A percentile compares a stretch with the other conserved stretches of the same genome.
Evolutionary conservation across 345 rosid species (phyloP).

Genomic region (Noccaea caerulescens): DNA sequence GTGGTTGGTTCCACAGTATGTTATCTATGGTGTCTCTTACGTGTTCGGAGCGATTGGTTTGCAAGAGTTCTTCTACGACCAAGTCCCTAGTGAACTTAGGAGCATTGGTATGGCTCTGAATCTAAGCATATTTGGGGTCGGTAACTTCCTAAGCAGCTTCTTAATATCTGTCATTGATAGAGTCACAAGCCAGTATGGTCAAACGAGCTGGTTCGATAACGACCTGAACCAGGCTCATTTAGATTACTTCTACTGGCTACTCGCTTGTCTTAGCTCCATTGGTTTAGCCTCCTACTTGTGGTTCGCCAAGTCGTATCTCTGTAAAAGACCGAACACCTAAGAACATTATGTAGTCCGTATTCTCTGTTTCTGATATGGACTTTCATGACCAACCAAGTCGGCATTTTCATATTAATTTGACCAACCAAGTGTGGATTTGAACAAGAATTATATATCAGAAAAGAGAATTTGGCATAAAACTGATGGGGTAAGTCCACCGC

Average conservation of each 20-base stretch:
- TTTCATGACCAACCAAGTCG: background rate
- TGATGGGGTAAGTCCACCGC: too few relatives aligned
- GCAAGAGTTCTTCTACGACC: constrained; percentile 60
- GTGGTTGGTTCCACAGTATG: constrained; percentile 48
- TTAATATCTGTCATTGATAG: constrained; percentile 51
- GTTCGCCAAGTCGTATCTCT: constrained; percentile 51
- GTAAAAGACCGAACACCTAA: constrained; percentile 25
- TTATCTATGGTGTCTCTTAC: constrained; percentile 25
- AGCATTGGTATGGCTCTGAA: constrained; percentile 44
- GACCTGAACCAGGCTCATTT: constrained; percentile 58
- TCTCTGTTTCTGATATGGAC: background rate
- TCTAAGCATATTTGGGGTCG: constrained; percentile 40
- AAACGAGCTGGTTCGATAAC: constrained; percentile 53
- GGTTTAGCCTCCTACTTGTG: constrained; percentile 34
- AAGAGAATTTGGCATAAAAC: too few relatives aligned
- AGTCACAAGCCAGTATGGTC: constrained; percentile 43
- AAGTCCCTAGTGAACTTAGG: constrained; percentile 41
- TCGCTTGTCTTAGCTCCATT: constrained; percentile 36
- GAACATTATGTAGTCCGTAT: background rate
- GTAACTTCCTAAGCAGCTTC: constrained; percentile 45
- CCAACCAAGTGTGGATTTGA: too few relatives aligned
- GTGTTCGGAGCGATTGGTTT: constrained; percentile 42
- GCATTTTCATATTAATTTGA: too few relatives aligned
- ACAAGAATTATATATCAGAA: too few relatives aligned
- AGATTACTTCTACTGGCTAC: constrained; percentile 59